phyloP scores from a whole-genome alignment of 257 asterid genomes.

The Nicotiana otophora region DNA sequence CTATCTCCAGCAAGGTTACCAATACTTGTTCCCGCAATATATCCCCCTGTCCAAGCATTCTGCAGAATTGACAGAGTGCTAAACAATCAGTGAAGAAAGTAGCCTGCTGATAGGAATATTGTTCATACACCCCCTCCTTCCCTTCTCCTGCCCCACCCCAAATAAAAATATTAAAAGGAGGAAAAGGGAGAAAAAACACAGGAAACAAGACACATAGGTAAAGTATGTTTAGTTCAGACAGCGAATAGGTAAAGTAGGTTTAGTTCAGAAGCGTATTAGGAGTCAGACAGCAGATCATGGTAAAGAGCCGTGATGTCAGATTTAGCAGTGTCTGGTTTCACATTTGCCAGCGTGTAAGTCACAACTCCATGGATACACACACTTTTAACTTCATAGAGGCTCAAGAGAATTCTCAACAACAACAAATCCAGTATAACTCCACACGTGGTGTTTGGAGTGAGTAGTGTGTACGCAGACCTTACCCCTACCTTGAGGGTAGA shows the following conservation, averaged over 20 bases:
- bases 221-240: neutral
- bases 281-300: neutral
- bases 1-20: constrained; percentile 30
- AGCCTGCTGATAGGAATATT: neutral
- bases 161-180: neutral
- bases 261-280: neutral
- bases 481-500: too few species aligned
- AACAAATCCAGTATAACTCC: too few species aligned
- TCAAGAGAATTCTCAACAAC: neutral
- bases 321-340: neutral
- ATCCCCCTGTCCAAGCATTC: constrained; percentile 98
- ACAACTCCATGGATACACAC: neutral
- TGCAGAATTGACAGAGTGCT: constrained; percentile 17
- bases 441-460: too few species aligned
- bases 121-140: neutral
- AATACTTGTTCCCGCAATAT: constrained; percentile 79
- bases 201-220: neutral
- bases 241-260: neutral
- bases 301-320: neutral
- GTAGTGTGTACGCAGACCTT: too few species aligned
- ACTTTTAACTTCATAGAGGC: neutral
- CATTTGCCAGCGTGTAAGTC: neutral
- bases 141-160: neutral
- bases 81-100: constrained; percentile 8
- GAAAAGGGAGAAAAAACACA: neutral